Percentiles rank a stretch among this genome's conserved stretches.
phyloP scores from a whole-genome alignment of 495 filamentous ascomycete genomes.

The Podospora didyma region DNA sequence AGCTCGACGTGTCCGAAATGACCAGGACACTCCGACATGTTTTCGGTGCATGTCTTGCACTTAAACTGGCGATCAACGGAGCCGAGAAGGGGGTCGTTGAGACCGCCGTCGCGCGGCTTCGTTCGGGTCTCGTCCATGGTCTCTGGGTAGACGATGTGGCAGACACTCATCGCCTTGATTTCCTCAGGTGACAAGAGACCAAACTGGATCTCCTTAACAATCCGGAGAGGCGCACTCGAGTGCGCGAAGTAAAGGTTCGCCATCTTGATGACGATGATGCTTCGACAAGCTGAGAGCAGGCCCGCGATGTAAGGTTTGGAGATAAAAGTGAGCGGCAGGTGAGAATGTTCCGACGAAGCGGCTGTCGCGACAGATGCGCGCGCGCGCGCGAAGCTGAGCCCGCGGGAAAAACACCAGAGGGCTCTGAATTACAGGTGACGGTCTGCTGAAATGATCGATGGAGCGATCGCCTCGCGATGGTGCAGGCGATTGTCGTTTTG shows the following conservation, averaged over 20 bases:
- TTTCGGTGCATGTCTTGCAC: constrained; percentile 91
- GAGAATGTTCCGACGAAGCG: constrained; percentile 3
- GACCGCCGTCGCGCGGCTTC: constrained; percentile 78
- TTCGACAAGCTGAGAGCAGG: constrained; percentile 2
- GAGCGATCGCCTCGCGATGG: constrained; percentile 13
- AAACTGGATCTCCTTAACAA: constrained; percentile 97
- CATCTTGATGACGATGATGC: constrained; percentile 53
- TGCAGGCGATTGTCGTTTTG: constrained; percentile 10
- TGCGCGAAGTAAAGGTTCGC: constrained; percentile 87
- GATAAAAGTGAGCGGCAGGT: constrained; percentile 8
- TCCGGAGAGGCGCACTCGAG: constrained; percentile 92
- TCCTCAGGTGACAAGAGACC: constrained; percentile 94
- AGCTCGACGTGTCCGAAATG: constrained; percentile 99
- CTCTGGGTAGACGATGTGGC: constrained; percentile 89
- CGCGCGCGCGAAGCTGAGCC: constrained; percentile 11
- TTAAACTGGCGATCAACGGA: constrained; percentile 91
- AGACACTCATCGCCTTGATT: constrained; percentile 95
- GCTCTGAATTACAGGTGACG: constrained; percentile 7
- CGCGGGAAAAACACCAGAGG: constrained; percentile 3
- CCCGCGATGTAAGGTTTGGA: not conserved
- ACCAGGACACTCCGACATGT: constrained; percentile 90
- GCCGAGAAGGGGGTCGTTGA: constrained; percentile 91
- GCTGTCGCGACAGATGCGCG: constrained; percentile 18
- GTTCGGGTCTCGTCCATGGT: constrained; percentile 95
- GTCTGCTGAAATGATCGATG: constrained; percentile 19